These are phyloP conservation scores for Populus deltoides DNA, from an alignment of 345 rosid genomes.

Conservation along the genomic window DNA sequence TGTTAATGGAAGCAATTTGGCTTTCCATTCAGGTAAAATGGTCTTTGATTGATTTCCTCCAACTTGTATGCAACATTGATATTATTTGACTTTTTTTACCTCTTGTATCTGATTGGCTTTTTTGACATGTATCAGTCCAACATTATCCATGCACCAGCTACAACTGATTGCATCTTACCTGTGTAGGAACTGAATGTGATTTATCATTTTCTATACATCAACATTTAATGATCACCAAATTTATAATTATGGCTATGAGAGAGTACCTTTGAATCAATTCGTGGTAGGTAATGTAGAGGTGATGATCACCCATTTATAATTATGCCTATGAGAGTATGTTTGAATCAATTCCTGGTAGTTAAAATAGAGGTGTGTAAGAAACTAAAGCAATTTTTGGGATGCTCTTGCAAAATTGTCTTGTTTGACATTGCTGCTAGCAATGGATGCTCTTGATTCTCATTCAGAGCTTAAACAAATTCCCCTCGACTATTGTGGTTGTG, in stretches of 20 bases:
- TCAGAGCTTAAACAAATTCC: not conserved
- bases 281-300: not conserved
- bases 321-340: not conserved
- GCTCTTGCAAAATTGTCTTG: not conserved
- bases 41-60: not conserved
- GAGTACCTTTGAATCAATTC: not conserved
- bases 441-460: not conserved
- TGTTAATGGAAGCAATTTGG: constrained; percentile 98
- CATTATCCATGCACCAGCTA: not conserved
- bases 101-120: not conserved
- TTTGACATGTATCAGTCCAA: not conserved
- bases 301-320: not conserved
- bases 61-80: not conserved
- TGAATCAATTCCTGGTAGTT: not conserved
- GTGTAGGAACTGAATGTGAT: not conserved
- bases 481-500: not conserved
- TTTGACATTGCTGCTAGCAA: not conserved
- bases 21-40: constrained; percentile 84
- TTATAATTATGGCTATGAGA: not conserved
- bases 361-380: not conserved
- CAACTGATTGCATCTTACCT: not conserved
- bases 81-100: not conserved
- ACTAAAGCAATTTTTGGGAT: not conserved
- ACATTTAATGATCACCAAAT: not conserved
- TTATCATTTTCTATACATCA: not conserved